A percentile compares a stretch with the other conserved stretches of the same genome.
Conservation (phyloP, 176 grass and related monocot genomes). For the Tillandsia fasciculata region DNA sequence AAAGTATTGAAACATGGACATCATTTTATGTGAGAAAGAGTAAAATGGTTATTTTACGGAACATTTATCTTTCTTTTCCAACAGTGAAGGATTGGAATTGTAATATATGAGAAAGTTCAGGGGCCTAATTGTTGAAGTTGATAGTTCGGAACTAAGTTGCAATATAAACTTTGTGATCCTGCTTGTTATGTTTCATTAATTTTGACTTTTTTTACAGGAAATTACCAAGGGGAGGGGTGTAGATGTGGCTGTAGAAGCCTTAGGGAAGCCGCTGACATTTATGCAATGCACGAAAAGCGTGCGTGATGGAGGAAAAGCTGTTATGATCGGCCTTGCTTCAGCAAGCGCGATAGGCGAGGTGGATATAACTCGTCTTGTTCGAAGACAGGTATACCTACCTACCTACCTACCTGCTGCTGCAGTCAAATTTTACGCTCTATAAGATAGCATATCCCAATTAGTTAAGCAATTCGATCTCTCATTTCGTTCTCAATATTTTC, state of each 20-base stretch:
- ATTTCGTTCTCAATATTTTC: too few species aligned
- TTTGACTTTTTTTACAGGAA: slow-evolving; percentile 46
- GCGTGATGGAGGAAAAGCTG: slow-evolving; percentile 95
- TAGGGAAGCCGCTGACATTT: slow-evolving; percentile 86
- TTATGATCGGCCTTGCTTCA: slow-evolving; percentile 93
- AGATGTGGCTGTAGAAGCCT: slow-evolving; percentile 89
- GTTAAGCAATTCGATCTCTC: too few species aligned
- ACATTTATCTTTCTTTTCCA: neutral
- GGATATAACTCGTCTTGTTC: slow-evolving; percentile 83
- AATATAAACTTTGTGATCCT: neutral
- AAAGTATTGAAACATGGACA: too few species aligned
- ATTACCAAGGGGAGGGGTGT: slow-evolving; percentile 88
- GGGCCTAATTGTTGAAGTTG: too few species aligned
- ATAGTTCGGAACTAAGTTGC: too few species aligned
- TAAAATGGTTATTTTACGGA: neutral
- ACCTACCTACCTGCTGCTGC: neutral
- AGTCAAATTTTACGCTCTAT: neutral
- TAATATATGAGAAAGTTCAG: too few species aligned
- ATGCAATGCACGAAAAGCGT: slow-evolving; percentile 78
- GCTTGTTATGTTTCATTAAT: neutral
- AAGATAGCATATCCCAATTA: neutral
- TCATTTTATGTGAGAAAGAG: too few species aligned
- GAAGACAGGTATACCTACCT: slow-evolving; percentile 56
- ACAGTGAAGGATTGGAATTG: too few species aligned
- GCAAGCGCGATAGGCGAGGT: slow-evolving; percentile 72